These are phyloP conservation scores for Lophium mytilinum DNA, from an alignment of 495 filamentous ascomycete genomes.

Conservation along the genomic window DNA sequence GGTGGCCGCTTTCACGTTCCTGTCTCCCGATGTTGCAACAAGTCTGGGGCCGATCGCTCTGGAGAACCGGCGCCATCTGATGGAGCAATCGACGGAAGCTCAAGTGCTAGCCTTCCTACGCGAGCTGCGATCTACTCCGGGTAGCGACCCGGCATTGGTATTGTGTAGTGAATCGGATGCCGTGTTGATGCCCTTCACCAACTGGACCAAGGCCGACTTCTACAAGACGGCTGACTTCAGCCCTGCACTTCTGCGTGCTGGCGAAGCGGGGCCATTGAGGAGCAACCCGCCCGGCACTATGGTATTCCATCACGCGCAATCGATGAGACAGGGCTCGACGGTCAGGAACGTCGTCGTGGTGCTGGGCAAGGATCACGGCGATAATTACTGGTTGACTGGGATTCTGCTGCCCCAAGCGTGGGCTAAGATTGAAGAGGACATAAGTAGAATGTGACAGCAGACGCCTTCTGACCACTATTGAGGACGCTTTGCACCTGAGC, in stretches of 20 bases:
- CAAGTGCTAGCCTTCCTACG: slow-evolving; percentile 9
- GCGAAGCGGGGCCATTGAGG: not conserved
- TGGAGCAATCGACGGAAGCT: slow-evolving; percentile 2
- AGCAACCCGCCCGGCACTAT: slow-evolving; percentile 8
- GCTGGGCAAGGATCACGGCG: slow-evolving; percentile 2
- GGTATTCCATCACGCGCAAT: slow-evolving; percentile 3
- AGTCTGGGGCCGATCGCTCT: slow-evolving; percentile 5
- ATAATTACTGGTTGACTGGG: slow-evolving; percentile 5
- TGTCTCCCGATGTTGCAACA: slow-evolving; percentile 3
- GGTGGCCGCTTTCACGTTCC: not conserved
- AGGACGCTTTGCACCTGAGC: too few relatives aligned
- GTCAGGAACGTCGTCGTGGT: slow-evolving; percentile 6
- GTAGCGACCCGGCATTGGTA: not conserved
- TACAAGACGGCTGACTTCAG: slow-evolving; percentile 6
- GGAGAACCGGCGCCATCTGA: slow-evolving; percentile 5
- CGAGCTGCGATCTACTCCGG: not conserved
- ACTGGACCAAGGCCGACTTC: slow-evolving; percentile 4
- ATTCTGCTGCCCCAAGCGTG: not conserved
- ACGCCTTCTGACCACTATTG: too few relatives aligned
- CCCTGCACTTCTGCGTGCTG: not conserved
- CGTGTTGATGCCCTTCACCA: slow-evolving; percentile 8
- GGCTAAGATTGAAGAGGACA: slow-evolving; percentile 7
- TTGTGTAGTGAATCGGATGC: slow-evolving; percentile 6
- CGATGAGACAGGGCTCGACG: not conserved
- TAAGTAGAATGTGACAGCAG: not conserved